phyloP scores from a whole-genome alignment of 805 yeast genomes.

The Hanseniaspora pseudoguilliermondii region DNA sequence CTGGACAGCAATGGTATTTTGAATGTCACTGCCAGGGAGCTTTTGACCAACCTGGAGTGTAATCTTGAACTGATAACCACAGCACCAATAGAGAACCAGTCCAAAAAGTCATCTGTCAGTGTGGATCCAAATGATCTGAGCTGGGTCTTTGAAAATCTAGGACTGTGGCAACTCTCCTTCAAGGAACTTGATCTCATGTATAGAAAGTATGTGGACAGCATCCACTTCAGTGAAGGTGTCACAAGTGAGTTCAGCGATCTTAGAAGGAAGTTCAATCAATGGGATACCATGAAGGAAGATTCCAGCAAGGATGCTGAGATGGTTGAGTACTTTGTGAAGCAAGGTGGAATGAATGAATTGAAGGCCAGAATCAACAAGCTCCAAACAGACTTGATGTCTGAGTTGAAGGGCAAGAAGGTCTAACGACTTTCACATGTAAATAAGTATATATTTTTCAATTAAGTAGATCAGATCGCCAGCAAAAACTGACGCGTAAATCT shows the following conservation, averaged over 20 bases:
- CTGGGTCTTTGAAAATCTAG: conserved; percentile 12
- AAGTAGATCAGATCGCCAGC: background rate
- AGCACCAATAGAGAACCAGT: conserved; percentile 5
- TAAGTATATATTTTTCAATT: background rate
- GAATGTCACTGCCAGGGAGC: conserved; percentile 70
- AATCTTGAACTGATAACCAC: conserved; percentile 14
- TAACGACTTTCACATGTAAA: background rate
- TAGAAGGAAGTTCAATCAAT: background rate
- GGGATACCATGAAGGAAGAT: conserved; percentile 5
- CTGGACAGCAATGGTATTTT: conserved; percentile 75
- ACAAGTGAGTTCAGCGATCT: background rate
- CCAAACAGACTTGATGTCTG: conserved; percentile 5
- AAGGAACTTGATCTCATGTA: conserved; percentile 7
- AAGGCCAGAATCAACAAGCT: conserved; percentile 5
- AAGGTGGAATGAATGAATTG: conserved; percentile 6
- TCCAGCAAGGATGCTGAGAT: background rate
- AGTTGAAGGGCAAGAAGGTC: background rate
- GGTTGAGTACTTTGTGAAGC: background rate
- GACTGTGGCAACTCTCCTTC: conserved; percentile 8
- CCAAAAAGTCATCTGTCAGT: background rate
- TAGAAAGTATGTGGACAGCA: background rate
- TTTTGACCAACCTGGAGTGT: conserved; percentile 56
- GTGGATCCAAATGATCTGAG: background rate
- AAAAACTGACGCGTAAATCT: background rate
- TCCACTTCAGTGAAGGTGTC: background rate